Percentiles rank a stretch among this genome's conserved stretches.
Conservation (phyloP, 352 stramenopile genomes). For the Globisporangium parvum region DNA sequence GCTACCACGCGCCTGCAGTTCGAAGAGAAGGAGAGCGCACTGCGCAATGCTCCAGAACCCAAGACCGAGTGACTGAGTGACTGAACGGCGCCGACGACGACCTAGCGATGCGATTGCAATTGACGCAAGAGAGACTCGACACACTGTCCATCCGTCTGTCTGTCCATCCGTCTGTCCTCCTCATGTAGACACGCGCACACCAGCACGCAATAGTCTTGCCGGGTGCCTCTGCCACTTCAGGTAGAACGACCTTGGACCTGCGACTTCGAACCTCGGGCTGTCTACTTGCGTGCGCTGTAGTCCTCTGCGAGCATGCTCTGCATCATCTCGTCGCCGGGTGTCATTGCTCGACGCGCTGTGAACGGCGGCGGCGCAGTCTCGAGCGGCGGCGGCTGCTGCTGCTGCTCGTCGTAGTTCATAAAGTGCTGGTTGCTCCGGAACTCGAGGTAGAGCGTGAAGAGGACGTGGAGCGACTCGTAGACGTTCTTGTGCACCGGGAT, state of each 20-base stretch:
- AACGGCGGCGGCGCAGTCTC: constrained; percentile 24
- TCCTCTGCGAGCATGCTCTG: constrained; percentile 17
- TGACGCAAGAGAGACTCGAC: not conserved
- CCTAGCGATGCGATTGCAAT: not conserved
- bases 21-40: constrained; percentile 41
- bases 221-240: too few species aligned
- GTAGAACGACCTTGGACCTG: too few species aligned
- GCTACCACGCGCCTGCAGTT: constrained; percentile 21
- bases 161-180: too few species aligned
- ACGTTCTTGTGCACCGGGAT: constrained; percentile 94
- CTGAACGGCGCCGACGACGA: not conserved
- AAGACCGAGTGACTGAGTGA: not conserved
- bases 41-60: constrained; percentile 10
- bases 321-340: constrained; percentile 16
- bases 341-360: constrained; percentile 23
- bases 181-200: too few species aligned
- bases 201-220: too few species aligned
- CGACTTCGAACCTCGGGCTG: not conserved
- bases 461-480: constrained; percentile 92
- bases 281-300: constrained; percentile 35
- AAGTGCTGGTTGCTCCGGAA: constrained; percentile 93
- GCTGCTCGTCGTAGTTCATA: constrained; percentile 74
- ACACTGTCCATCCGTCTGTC: too few species aligned
- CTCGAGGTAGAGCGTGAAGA: constrained; percentile 93
- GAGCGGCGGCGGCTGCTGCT: constrained; percentile 7